Evolutionary conservation across 2,329 filamentous ascomycete genomes (phyloP).

Genomic region (Didymella exigua): DNA sequence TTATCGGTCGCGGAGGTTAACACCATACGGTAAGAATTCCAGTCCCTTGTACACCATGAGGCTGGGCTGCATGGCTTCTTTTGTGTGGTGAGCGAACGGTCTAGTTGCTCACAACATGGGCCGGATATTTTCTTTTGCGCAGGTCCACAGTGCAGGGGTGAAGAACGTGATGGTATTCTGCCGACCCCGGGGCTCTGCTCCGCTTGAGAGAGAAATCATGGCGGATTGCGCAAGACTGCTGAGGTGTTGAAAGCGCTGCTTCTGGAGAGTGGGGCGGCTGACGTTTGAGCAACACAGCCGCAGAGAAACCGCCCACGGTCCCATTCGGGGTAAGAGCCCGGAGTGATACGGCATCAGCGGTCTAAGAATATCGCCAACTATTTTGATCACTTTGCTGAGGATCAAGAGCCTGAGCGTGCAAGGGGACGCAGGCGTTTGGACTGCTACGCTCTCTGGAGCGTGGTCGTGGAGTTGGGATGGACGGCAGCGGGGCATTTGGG

Average conservation of each 20-base stretch:
- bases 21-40: background rate
- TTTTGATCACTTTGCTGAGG: slow-evolving; percentile 20
- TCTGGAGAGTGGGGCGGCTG: slow-evolving; percentile 34
- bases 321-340: slow-evolving; percentile 30
- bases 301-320: slow-evolving; percentile 31
- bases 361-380: slow-evolving; percentile 40
- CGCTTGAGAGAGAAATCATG: slow-evolving; percentile 21
- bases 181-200: background rate
- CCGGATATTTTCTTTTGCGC: slow-evolving; percentile 3
- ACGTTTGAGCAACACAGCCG: slow-evolving; percentile 43
- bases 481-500: slow-evolving; percentile 2
- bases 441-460: background rate
- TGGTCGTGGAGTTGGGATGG: slow-evolving; percentile 1
- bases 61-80: slow-evolving; percentile 12
- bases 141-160: slow-evolving; percentile 9
- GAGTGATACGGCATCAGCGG: slow-evolving; percentile 42
- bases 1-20: slow-evolving; percentile 28
- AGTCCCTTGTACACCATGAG: slow-evolving; percentile 9
- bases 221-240: slow-evolving; percentile 19
- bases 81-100: slow-evolving; percentile 6
- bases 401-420: slow-evolving; percentile 17
- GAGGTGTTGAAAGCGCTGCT: slow-evolving; percentile 28
- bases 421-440: slow-evolving; percentile 9
- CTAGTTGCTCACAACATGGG: slow-evolving; percentile 17
- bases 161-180: slow-evolving; percentile 3